A percentile compares a stretch with the other conserved stretches of the same genome.
Evolutionary conservation across 371 early-diverging fungal genomes (phyloP).

Genomic region (Umbelopsis sp.): DNA sequence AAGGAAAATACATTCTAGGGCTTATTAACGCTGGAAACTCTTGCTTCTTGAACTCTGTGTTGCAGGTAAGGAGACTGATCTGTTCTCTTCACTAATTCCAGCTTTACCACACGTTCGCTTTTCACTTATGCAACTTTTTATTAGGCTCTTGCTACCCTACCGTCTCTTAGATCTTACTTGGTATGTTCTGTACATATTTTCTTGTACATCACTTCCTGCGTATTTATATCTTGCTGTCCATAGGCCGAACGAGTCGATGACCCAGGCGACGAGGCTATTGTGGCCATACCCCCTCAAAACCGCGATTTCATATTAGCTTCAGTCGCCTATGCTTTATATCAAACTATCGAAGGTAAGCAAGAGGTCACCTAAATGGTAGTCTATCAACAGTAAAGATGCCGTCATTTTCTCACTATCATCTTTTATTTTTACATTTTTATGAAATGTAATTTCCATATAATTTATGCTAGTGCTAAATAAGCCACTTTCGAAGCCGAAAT

Average conservation of each 20-base stretch:
- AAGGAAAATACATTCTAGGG: slow-evolving; percentile 61
- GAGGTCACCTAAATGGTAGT: not conserved
- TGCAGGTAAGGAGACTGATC: slow-evolving; percentile 60
- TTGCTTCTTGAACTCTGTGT: slow-evolving; percentile 87
- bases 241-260: slow-evolving; percentile 59
- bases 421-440: not conserved
- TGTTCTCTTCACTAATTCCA: not conserved
- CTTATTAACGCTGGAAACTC: slow-evolving; percentile 86
- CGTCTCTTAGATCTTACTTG: slow-evolving; percentile 51
- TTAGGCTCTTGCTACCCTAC: slow-evolving; percentile 62
- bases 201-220: not conserved
- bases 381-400: not conserved
- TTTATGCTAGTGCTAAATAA: slow-evolving; percentile 39
- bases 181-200: slow-evolving; percentile 26
- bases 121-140: slow-evolving; percentile 15
- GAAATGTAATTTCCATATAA: not conserved
- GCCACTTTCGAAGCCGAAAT: slow-evolving; percentile 43
- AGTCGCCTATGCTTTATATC: slow-evolving; percentile 55
- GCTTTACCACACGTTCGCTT: not conserved
- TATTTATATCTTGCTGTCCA: not conserved
- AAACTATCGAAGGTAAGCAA: slow-evolving; percentile 50
- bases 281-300: slow-evolving; percentile 31
- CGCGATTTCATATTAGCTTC: slow-evolving; percentile 50
- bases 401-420: not conserved
- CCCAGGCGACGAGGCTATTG: slow-evolving; percentile 49